Evolutionary conservation across 176 grass and related monocot genomes (phyloP).

Genomic region (Eragrostis nindensis): DNA sequence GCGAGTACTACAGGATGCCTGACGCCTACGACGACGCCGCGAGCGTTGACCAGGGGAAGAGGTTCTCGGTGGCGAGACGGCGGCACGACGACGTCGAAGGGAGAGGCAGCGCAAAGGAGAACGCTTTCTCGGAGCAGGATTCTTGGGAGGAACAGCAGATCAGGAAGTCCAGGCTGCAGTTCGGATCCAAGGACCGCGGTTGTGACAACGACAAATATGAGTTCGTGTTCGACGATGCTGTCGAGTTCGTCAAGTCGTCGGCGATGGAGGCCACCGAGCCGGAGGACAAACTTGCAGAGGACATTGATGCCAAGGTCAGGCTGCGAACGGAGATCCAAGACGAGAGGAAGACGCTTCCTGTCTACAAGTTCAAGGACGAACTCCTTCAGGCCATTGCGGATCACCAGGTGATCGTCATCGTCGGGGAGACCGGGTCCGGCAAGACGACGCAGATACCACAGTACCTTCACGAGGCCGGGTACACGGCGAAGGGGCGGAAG

Average conservation of each 20-base stretch:
- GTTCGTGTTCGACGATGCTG: conserved; percentile 24
- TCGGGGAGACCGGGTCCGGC: conserved; percentile 69
- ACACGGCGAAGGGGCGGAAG: conserved; percentile 27
- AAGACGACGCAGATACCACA: conserved; percentile 82
- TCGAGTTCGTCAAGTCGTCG: conserved; percentile 39
- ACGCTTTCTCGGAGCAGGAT: conserved; percentile 35
- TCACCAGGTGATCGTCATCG: conserved; percentile 52
- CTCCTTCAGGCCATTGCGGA: conserved; percentile 38
- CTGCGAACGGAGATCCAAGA: conserved; percentile 31
- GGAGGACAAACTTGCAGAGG: conserved; percentile 24
- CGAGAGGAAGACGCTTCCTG: conserved; percentile 54
- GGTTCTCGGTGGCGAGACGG: conserved; percentile 30
- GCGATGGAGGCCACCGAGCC: background rate
- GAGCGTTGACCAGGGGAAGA: conserved; percentile 35
- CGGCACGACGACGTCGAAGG: conserved; percentile 7
- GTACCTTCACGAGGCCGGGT: conserved; percentile 63
- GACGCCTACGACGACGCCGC: conserved; percentile 41
- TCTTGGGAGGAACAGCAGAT: conserved; percentile 50
- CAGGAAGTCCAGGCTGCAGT: conserved; percentile 28
- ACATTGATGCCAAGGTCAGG: background rate
- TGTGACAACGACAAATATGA: background rate
- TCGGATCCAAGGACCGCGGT: conserved; percentile 29
- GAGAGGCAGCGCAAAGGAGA: background rate
- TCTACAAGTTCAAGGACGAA: conserved; percentile 51
- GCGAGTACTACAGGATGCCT: conserved; percentile 43